These are phyloP conservation scores for Aspergillus persii DNA, from an alignment of 2,329 filamentous ascomycete species.

Conservation along the genomic window DNA sequence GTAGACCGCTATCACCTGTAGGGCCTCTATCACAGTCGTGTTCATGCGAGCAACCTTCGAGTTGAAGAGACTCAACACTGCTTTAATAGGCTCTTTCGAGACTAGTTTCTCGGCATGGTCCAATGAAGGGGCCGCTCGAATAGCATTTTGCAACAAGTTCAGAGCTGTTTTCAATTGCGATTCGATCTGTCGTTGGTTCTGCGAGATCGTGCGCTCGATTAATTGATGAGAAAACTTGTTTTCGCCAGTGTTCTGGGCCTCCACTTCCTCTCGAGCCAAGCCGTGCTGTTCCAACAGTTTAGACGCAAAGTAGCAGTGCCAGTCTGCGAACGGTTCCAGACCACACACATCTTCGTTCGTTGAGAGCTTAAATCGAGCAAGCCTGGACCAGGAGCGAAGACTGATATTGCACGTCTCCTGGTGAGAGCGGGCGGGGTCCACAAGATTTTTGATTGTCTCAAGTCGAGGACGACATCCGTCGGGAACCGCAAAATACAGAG, in stretches of 20 bases:
- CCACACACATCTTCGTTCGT: constrained; percentile 47
- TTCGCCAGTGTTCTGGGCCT: constrained; percentile 47
- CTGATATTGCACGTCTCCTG: constrained; percentile 59
- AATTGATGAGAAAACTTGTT: constrained; percentile 45
- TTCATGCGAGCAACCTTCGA: constrained; percentile 45
- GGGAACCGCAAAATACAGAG: constrained; percentile 58
- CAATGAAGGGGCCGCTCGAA: constrained; percentile 43
- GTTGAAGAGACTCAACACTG: constrained; percentile 54
- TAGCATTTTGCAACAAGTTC: constrained; percentile 48
- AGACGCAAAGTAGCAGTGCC: constrained; percentile 54
- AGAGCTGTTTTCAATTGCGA: constrained; percentile 54
- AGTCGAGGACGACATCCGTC: constrained; percentile 53
- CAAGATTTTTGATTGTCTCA: constrained; percentile 52
- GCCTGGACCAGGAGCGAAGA: constrained; percentile 57
- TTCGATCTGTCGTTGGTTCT: constrained; percentile 59
- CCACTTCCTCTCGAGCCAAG: constrained; percentile 57
- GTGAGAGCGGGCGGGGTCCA: constrained; percentile 58
- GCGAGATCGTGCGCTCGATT: constrained; percentile 52
- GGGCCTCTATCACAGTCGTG: constrained; percentile 47
- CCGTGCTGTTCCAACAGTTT: constrained; percentile 56
- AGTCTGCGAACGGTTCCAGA: constrained; percentile 51
- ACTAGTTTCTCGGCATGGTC: constrained; percentile 45
- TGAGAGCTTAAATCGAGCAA: constrained; percentile 57
- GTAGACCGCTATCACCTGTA: constrained; percentile 50
- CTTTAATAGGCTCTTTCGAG: constrained; percentile 43